These are phyloP conservation scores for Mycosarcoma mackinlayi DNA, from an alignment of 1,284 basidiomycete species.

Conservation along the genomic window DNA sequence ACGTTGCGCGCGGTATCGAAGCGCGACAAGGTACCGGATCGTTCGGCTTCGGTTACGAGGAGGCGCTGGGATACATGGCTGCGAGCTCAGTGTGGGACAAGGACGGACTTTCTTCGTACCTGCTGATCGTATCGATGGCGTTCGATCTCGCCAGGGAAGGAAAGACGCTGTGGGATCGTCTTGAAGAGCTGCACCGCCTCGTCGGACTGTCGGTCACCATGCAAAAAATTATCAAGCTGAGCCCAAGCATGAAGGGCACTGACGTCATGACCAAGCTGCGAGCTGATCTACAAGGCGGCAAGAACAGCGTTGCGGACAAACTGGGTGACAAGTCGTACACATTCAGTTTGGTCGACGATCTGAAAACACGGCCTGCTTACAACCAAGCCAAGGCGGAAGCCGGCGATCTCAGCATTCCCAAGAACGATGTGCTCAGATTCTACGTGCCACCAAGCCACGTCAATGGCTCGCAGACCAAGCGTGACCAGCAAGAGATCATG, in stretches of 20 bases:
- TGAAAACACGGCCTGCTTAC: constrained; percentile 32
- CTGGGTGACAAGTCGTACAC: constrained; percentile 6
- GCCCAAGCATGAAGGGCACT: constrained; percentile 50
- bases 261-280: constrained; percentile 57
- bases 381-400: constrained; percentile 44
- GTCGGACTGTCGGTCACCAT: constrained; percentile 55
- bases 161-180: constrained; percentile 56
- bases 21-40: constrained; percentile 39
- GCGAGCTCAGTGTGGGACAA: constrained; percentile 59
- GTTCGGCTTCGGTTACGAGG: constrained; percentile 61
- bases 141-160: constrained; percentile 43
- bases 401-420: constrained; percentile 50
- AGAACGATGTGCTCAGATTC: constrained; percentile 61
- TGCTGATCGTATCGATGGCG: constrained; percentile 54
- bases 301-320: constrained; percentile 22
- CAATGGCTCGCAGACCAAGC: constrained; percentile 3
- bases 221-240: constrained; percentile 58
- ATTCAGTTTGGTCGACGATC: constrained; percentile 55
- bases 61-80: constrained; percentile 63
- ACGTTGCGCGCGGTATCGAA: constrained; percentile 48
- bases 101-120: constrained; percentile 59
- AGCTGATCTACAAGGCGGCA: constrained; percentile 35
- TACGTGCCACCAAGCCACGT: constrained; percentile 48
- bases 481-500: constrained; percentile 48
- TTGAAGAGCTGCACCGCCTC: constrained; percentile 55